phyloP scores from a whole-genome alignment of 805 yeast genomes.

The Nakazawaea pomicola region DNA sequence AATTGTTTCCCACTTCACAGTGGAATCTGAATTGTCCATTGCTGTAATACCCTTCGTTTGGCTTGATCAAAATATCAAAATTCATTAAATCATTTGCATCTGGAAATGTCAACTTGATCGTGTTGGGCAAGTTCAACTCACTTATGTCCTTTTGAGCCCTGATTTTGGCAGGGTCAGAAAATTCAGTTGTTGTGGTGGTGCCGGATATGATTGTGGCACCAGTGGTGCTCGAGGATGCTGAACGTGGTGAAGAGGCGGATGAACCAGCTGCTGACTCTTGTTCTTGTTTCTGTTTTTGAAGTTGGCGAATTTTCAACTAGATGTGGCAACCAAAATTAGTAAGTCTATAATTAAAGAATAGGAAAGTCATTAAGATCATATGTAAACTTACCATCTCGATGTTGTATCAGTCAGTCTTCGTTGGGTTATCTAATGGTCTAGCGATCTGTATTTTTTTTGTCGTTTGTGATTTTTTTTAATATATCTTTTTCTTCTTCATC shows the following conservation, averaged over 20 bases:
- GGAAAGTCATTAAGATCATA: too few species aligned
- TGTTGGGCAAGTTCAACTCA: constrained; percentile 59
- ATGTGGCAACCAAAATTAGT: not conserved
- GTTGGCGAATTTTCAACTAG: constrained; percentile 23
- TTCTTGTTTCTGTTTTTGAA: constrained; percentile 18
- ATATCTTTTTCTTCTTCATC: too few species aligned
- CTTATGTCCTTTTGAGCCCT: constrained; percentile 73
- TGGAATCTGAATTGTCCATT: constrained; percentile 68
- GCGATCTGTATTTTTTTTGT: too few species aligned
- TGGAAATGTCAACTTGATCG: constrained; percentile 46
- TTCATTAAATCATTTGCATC: constrained; percentile 55
- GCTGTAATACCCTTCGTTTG: constrained; percentile 68
- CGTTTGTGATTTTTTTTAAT: too few species aligned
- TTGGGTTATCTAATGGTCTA: too few species aligned
- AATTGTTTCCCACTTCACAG: constrained; percentile 62
- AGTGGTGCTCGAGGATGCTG: not conserved
- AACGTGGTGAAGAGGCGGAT: not conserved
- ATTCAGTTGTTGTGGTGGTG: too few species aligned
- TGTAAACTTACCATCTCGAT: constrained; percentile 1
- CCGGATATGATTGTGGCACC: not conserved
- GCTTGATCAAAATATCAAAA: constrained; percentile 52
- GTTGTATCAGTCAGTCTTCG: not conserved
- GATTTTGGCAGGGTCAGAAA: constrained; percentile 53
- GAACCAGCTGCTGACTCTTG: not conserved
- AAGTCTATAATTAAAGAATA: too few species aligned